Percentiles rank a stretch among this genome's conserved stretches.
Conservation (phyloP, 2,329 filamentous ascomycete species). For the Exserohilum rostratum region DNA sequence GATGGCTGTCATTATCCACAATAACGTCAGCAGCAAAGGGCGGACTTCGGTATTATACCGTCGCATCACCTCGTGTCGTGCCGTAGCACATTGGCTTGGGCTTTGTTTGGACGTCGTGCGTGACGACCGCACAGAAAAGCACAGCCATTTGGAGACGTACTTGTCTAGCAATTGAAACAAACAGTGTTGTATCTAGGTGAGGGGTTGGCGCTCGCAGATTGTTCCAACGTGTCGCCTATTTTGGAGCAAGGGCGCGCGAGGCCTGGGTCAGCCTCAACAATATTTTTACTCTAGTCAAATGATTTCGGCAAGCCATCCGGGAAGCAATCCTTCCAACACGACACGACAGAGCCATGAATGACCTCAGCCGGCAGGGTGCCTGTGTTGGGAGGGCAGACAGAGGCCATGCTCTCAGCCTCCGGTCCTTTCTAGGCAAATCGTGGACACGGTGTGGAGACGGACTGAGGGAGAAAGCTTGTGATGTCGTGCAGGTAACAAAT, state of each 20-base stretch:
- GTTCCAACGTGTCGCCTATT: too few species aligned
- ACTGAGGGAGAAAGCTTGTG: neutral
- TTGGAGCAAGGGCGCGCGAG: too few species aligned
- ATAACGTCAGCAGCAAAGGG: neutral
- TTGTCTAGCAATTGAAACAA: too few species aligned
- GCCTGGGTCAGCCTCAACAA: too few species aligned
- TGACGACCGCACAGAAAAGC: neutral
- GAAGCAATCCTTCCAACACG: neutral
- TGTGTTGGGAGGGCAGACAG: neutral
- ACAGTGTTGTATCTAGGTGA: too few species aligned
- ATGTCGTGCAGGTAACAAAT: constrained; percentile 2
- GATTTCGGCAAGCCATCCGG: too few species aligned
- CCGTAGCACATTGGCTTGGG: neutral
- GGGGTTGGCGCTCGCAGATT: too few species aligned
- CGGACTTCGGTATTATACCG: constrained; percentile 4
- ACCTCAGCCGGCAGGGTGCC: neutral
- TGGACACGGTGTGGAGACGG: neutral
- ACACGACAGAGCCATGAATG: neutral
- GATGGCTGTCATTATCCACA: too few species aligned
- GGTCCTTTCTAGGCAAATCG: neutral
- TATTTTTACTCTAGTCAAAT: too few species aligned
- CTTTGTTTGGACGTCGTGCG: neutral
- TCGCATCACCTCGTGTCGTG: neutral
- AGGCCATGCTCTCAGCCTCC: neutral
- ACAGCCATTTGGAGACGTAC: too few species aligned